These are phyloP conservation scores for Aspergillus cristatus DNA, from an alignment of 495 filamentous ascomycete species.

Conservation along the genomic window DNA sequence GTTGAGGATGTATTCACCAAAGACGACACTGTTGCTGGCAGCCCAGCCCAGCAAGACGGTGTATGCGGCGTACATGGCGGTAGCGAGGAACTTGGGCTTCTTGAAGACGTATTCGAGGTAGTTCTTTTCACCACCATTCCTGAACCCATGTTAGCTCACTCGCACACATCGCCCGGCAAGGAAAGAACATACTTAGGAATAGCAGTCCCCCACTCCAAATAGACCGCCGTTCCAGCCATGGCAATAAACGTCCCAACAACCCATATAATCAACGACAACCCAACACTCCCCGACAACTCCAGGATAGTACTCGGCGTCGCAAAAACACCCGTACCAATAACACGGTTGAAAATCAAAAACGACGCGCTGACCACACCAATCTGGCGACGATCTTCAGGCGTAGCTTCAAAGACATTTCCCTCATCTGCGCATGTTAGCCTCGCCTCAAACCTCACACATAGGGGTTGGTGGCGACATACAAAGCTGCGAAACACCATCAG, in stretches of 20 bases:
- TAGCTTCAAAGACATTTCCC: conserved; percentile 51
- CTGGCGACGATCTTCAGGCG: conserved; percentile 52
- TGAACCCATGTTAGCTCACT: conserved; percentile 6
- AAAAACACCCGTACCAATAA: conserved; percentile 61
- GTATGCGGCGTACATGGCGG: conserved; percentile 51
- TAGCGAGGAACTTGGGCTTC: conserved; percentile 57
- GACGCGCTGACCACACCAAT: conserved; percentile 51
- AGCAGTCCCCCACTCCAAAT: conserved; percentile 47
- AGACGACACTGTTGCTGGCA: conserved; percentile 58
- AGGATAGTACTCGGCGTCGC: conserved; percentile 52
- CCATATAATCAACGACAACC: conserved; percentile 46
- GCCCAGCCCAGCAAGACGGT: conserved; percentile 46
- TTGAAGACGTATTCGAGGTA: conserved; percentile 60
- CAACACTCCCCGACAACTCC: conserved; percentile 42
- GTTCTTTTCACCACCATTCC: conserved; percentile 62
- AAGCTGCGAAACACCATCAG: conserved; percentile 28
- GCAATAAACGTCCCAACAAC: conserved; percentile 41
- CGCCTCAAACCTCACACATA: too few species aligned
- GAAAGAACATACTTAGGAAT: conserved; percentile 30
- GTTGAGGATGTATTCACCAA: conserved; percentile 60
- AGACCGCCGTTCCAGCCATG: conserved; percentile 42
- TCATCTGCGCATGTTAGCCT: conserved; percentile 20
- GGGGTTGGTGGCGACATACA: conserved; percentile 17
- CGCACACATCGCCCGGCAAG: not conserved
- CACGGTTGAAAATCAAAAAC: conserved; percentile 55